phyloP scores from a whole-genome alignment of 805 yeast genomes.

The Scheffersomyces coipomensis region DNA sequence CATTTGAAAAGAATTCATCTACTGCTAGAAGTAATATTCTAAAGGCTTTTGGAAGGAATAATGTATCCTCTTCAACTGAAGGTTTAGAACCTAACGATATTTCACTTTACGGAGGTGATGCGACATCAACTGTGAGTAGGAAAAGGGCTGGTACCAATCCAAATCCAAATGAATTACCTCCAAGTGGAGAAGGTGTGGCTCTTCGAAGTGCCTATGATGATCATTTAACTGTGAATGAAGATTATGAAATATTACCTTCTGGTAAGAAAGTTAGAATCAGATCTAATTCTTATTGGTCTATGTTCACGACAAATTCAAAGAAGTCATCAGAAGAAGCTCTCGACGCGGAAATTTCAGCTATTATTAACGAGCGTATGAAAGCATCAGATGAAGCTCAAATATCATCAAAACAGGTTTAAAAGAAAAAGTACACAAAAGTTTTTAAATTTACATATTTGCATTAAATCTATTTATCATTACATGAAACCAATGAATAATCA shows the following conservation, averaged over 20 bases:
- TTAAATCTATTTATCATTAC: background rate
- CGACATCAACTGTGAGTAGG: constrained; percentile 38
- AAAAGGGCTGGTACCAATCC: constrained; percentile 51
- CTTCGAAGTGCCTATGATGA: constrained; percentile 26
- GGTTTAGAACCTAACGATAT: too few species aligned
- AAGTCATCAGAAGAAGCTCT: constrained; percentile 15
- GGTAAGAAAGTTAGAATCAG: constrained; percentile 56
- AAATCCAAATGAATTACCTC: constrained; percentile 48
- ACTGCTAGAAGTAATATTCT: constrained; percentile 21
- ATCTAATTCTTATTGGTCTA: constrained; percentile 16
- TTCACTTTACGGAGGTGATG: constrained; percentile 3
- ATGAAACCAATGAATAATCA: background rate
- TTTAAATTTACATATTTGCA: too few species aligned
- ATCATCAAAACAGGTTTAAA: too few species aligned
- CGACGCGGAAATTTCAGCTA: constrained; percentile 51
- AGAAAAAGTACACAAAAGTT: too few species aligned
- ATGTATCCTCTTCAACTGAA: too few species aligned
- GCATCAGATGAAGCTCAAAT: constrained; percentile 7
- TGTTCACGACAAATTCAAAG: constrained; percentile 38
- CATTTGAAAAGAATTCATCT: constrained; percentile 51
- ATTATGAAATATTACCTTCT: constrained; percentile 67
- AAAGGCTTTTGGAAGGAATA: too few species aligned
- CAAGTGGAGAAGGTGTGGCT: constrained; percentile 39
- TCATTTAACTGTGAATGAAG: constrained; percentile 22
- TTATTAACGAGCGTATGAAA: constrained; percentile 48